Evolutionary conservation across 176 grass and related monocot genomes (phyloP), one percentile per base, ranked within the genome.

Genomic region (Musa troglodytarum): DNA sequence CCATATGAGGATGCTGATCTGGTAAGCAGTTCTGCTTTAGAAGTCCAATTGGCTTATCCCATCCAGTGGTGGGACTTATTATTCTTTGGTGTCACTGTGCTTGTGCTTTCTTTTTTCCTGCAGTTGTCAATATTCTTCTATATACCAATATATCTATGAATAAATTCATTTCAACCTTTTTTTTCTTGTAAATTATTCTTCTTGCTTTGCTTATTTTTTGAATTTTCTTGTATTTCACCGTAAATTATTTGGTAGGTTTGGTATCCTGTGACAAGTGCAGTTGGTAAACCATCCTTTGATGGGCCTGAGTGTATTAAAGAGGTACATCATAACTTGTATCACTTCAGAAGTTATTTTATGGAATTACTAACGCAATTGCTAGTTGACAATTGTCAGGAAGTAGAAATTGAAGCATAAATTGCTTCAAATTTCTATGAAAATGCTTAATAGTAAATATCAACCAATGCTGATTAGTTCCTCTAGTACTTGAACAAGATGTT

Each of bases 201-300:
- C 24, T 68, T 26, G 10, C 1, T 73, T 49, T 13, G 13, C 49
- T 50, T 4, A 28, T 9, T 56, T 16, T 56, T 74, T 26, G 72
- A 56, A 9, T 28, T 54, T 22, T 22, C 23, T 51, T 50, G 8
- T 10, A n/a, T 65, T 65, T 12, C 8, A 22, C 78, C 17, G 53
- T 79, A 25, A 69, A 68, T 24, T 63, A 51, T 69, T 85, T 49
- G 73, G 52, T 76, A 96, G 92, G 80, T 87, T 75, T 97, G 90
- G 85, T 81, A 87, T 80, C 93, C 85, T 68, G 93, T 97, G 65
- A 97, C 79, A 61, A 15, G 70, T 14, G 83, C 84, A 77, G 79
- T 97, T 77, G 93, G 93, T 10, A 97, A 92, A 88, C 74, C 77
- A 77, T 97, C 90, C 24, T 97, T 92, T 68, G 68, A 97, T 64